Conservation (phyloP, 306 rosid species). For the Cicer arietinum region DNA sequence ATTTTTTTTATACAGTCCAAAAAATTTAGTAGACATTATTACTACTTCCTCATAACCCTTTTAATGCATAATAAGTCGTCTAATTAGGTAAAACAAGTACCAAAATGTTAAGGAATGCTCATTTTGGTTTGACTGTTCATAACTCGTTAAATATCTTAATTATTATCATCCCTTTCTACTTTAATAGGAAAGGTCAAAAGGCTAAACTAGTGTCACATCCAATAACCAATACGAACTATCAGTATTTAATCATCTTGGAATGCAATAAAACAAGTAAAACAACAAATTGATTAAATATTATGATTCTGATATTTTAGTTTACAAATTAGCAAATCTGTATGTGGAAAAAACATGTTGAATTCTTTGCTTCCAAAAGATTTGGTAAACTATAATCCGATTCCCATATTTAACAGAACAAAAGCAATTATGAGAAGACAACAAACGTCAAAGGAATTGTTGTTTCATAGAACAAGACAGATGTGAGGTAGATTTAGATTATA, state of each 20-base stretch:
- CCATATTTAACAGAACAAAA: constrained; percentile 17
- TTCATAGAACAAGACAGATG: constrained; percentile 27
- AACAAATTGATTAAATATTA: not conserved
- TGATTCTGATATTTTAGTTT: not conserved
- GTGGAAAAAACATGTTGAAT: not conserved
- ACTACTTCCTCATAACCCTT: not conserved
- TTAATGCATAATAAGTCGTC: not conserved
- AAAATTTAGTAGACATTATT: not conserved
- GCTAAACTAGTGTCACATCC: not conserved
- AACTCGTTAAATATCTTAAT: constrained; percentile 6
- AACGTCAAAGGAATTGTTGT: constrained; percentile 3
- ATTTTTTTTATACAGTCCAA: not conserved
- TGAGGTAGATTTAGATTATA: constrained; percentile 27
- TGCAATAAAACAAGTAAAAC: constrained; percentile 11
- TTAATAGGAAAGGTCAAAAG: not conserved
- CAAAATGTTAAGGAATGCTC: constrained; percentile 8
- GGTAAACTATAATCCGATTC: constrained; percentile 29
- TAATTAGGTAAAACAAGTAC: constrained; percentile 6
- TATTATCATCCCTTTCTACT: not conserved
- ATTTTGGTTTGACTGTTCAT: constrained; percentile 20
- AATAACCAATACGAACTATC: constrained; percentile 9
- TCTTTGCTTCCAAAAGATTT: not conserved
- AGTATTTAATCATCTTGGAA: constrained; percentile 27
- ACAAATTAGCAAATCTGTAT: constrained; percentile 15
- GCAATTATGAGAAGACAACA: constrained; percentile 12